A percentile compares a stretch with the other conserved stretches of the same genome.
Conservation (phyloP, 768 basidiomycete species). For the Rhodotorula graminis region DNA sequence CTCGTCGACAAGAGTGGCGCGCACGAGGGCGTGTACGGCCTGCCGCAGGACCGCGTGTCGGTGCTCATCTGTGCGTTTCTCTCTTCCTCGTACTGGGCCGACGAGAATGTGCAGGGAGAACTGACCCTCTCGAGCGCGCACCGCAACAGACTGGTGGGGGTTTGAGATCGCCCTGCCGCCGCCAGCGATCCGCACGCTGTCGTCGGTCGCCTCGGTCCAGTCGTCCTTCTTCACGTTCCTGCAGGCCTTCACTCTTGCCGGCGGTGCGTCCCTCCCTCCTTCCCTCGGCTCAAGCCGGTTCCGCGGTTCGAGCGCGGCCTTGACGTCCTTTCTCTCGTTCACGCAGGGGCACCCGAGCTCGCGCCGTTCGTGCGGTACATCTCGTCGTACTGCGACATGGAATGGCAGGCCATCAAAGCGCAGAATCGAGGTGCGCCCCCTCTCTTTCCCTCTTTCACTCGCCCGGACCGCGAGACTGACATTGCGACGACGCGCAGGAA, state of each 20-base stretch:
- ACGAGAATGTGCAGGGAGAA: too few relatives aligned
- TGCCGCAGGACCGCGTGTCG: conserved; percentile 32
- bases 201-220: conserved; percentile 60
- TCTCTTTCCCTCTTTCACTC: background rate
- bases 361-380: conserved; percentile 67
- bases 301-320: background rate
- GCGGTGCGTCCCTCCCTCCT: conserved; percentile 49
- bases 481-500: conserved; percentile 47
- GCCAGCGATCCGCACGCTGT: conserved; percentile 61
- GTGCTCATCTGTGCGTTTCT: conserved; percentile 35
- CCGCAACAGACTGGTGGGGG: conserved; percentile 77
- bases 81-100: background rate
- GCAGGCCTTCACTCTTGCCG: conserved; percentile 64
- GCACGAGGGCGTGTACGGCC: background rate
- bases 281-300: background rate
- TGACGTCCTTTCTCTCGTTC: too few relatives aligned
- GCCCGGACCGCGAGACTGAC: background rate
- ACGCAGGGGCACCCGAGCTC: conserved; percentile 57
- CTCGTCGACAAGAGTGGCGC: conserved; percentile 3
- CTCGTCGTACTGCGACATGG: conserved; percentile 69
- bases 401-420: conserved; percentile 61
- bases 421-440: conserved; percentile 45
- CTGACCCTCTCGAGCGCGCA: background rate
- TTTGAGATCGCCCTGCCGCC: conserved; percentile 71
- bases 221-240: conserved; percentile 66